phyloP scores from a whole-genome alignment of 495 filamentous ascomycete species.

The Penicillium turbatum region DNA sequence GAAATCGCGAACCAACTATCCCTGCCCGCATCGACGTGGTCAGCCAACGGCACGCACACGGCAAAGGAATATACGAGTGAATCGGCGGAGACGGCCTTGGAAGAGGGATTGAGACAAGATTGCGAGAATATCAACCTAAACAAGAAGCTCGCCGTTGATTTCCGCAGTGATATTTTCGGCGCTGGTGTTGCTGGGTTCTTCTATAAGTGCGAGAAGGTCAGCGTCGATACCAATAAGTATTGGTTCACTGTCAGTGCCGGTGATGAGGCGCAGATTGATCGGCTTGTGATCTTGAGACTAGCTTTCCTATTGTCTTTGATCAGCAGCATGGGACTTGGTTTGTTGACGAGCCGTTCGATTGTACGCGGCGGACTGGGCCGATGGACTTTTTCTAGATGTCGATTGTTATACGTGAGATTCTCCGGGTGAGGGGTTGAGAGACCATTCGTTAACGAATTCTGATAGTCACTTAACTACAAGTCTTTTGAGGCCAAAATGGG shows the following conservation, averaged over 20 bases:
- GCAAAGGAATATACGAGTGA: slow-evolving; percentile 25
- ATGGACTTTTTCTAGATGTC: background rate
- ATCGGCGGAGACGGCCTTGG: slow-evolving; percentile 10
- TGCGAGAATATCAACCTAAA: slow-evolving; percentile 31
- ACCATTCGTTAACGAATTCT: no score
- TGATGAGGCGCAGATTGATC: slow-evolving; percentile 16
- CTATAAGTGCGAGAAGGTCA: slow-evolving; percentile 27
- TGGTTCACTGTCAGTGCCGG: slow-evolving; percentile 29
- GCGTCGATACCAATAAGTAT: slow-evolving; percentile 23
- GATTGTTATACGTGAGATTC: no score
- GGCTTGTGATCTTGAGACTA: slow-evolving; percentile 21
- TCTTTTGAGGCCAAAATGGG: background rate
- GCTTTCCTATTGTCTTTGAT: slow-evolving; percentile 23
- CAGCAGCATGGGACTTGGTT: slow-evolving; percentile 27
- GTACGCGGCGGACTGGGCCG: slow-evolving; percentile 22
- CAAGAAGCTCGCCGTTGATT: slow-evolving; percentile 24
- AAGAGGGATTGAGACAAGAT: slow-evolving; percentile 20
- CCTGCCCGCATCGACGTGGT: slow-evolving; percentile 26
- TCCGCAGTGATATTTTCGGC: slow-evolving; percentile 27
- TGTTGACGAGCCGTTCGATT: slow-evolving; percentile 28
- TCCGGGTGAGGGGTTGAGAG: no score
- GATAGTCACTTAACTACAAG: background rate
- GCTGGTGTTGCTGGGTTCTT: slow-evolving; percentile 22
- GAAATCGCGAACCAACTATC: slow-evolving; percentile 17
- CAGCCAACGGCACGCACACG: slow-evolving; percentile 27